phyloP scores from a whole-genome alignment of 2,329 filamentous ascomycete genomes.

The Gaeumannomyces sp. region DNA sequence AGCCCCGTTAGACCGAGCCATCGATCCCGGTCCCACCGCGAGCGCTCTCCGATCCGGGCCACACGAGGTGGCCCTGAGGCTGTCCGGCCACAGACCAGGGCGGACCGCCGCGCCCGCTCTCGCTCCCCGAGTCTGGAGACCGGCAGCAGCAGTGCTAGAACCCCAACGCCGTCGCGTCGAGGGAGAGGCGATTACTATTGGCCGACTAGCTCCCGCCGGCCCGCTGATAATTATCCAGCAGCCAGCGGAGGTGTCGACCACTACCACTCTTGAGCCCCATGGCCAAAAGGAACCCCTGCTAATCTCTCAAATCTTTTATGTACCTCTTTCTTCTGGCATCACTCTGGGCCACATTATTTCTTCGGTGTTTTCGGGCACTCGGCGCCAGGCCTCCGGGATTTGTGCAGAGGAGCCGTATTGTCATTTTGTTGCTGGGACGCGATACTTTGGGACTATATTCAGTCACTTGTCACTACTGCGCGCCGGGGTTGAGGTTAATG shows the following conservation, averaged over 20 bases:
- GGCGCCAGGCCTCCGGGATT: too few species aligned
- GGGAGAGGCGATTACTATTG: not conserved
- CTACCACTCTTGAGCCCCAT: not conserved
- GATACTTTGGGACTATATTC: too few species aligned
- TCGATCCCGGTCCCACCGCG: not conserved
- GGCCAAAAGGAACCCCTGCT: too few species aligned
- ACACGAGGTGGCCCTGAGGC: not conserved
- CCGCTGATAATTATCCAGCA: not conserved
- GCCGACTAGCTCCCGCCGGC: too few species aligned
- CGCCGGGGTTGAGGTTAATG: too few species aligned
- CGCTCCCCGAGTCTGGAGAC: not conserved
- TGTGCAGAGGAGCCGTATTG: too few species aligned
- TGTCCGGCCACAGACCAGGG: not conserved
- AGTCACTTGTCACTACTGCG: too few species aligned
- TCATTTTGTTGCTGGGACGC: too few species aligned
- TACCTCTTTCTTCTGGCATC: too few species aligned
- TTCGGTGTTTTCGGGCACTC: too few species aligned
- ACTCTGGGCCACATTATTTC: too few species aligned
- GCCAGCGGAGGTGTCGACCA: not conserved
- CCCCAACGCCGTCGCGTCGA: not conserved
- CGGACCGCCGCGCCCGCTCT: not conserved
- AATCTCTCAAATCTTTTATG: too few species aligned
- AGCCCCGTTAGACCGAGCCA: not conserved
- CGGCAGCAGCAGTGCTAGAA: not conserved
- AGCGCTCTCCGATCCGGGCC: constrained; percentile 5